phyloP scores from a whole-genome alignment of 2,329 filamentous ascomycete genomes.

The Penicillium paneum region DNA sequence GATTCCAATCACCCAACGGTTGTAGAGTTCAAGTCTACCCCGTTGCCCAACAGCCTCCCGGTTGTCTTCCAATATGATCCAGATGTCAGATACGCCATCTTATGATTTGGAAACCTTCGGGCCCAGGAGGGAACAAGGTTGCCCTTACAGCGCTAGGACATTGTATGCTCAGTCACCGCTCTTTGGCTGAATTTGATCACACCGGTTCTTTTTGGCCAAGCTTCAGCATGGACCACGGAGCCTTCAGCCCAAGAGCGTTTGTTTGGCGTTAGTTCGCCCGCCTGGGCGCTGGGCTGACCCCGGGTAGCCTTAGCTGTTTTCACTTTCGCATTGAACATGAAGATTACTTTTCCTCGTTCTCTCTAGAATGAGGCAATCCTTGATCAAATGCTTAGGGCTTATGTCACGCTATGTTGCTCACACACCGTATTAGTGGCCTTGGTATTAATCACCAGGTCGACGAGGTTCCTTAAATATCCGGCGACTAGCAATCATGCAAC shows the following conservation, averaged over 20 bases:
- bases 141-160: slow-evolving; percentile 1
- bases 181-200: not conserved
- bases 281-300: not conserved
- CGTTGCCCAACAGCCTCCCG: not conserved
- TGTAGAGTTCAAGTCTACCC: not conserved
- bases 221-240: not conserved
- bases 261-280: not conserved
- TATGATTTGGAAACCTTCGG: not conserved
- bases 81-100: not conserved
- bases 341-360: not conserved
- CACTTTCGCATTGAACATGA: not conserved
- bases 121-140: not conserved
- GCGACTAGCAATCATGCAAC: slow-evolving; percentile 1
- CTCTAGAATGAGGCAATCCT: not conserved
- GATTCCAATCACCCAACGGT: not conserved
- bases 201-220: not conserved
- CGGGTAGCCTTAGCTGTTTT: not conserved
- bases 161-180: slow-evolving; percentile 4
- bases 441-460: not conserved
- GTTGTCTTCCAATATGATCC: not conserved
- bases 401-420: not conserved
- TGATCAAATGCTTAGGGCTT: not conserved
- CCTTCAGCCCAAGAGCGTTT: not conserved
- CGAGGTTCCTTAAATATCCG: not conserved
- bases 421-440: not conserved